Conservation (phyloP, 768 basidiomycete species). For the Trametes gibbosa region DNA sequence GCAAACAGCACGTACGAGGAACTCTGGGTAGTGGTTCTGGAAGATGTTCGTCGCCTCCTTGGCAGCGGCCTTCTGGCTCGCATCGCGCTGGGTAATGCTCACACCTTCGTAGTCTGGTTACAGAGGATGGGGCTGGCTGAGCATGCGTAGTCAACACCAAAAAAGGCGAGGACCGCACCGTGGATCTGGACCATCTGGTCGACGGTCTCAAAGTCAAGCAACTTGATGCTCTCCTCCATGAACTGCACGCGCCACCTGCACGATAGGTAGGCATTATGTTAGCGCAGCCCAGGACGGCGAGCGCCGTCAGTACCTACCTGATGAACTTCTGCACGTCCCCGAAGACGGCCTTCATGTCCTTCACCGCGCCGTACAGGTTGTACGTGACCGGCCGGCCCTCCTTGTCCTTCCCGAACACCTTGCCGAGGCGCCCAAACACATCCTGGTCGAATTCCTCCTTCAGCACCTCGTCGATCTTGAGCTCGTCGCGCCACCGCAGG, state of each 20-base stretch:
- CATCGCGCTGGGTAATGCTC: slow-evolving; percentile 53
- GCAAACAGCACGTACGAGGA: slow-evolving; percentile 50
- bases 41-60: slow-evolving; percentile 74
- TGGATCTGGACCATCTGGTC: slow-evolving; percentile 77
- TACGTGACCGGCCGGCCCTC: slow-evolving; percentile 73
- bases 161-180: slow-evolving; percentile 50
- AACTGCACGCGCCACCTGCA: slow-evolving; percentile 75
- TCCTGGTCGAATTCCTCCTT: slow-evolving; percentile 43
- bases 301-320: slow-evolving; percentile 41
- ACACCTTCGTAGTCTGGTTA: slow-evolving; percentile 73
- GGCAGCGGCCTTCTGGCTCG: slow-evolving; percentile 77
- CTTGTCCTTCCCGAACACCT: slow-evolving; percentile 69
- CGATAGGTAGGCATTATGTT: not conserved
- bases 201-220: slow-evolving; percentile 69
- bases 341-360: slow-evolving; percentile 69
- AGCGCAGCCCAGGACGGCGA: not conserved
- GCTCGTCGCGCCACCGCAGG: slow-evolving; percentile 70
- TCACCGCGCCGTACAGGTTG: slow-evolving; percentile 73
- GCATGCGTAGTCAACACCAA: not conserved
- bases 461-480: slow-evolving; percentile 57
- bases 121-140: not conserved
- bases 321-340: slow-evolving; percentile 74
- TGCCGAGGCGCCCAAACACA: slow-evolving; percentile 51
- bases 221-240: slow-evolving; percentile 63
- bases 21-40: slow-evolving; percentile 74